Evolutionary conservation across 208 protist species (phyloP), one percentile per base, ranked within the genome.

Genomic region (Trypanosoma boissoni): DNA sequence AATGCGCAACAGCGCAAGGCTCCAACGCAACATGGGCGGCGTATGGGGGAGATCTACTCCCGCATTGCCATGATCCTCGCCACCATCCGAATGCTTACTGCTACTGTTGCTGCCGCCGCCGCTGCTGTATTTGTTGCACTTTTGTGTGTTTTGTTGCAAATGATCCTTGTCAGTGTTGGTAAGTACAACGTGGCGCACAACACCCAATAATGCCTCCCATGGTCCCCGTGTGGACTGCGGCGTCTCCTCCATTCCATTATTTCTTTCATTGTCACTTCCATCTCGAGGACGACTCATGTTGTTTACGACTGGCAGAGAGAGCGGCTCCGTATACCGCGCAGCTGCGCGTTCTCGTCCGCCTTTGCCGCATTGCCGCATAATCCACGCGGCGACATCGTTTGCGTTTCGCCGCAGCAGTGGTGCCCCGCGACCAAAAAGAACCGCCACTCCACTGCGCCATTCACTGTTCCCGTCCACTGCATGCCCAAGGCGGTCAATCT

Each of bases 311-410:
- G 20, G 8, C 48, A 7, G 8, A 14, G 1, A 6, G 6, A 8
- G 23, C 10, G 31, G 16, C n/a, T 18, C 36, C 20, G 8, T 18
- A 4, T 42, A 23, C 8, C 7, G 31, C 12, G 26, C 18, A 7
- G 16, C 41, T 12, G 16, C 3, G 7, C 7, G 24, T 4, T 12
- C 23, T 26, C 44, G 21, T 27, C 16, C 36, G 31, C 23, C 39
- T 7, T 18, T 27, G 2, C 46, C 24, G 42, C 32, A 52, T 26
- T 52, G 60, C 18, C 26, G 10, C 39, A 70, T 58, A 37, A 70
- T 58, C 64, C 64, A 70, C n/a, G 39, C 39, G 43, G 49, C 54
- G 18, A 70, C 56, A 18, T 56, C 55, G 26, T 70, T 49, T 21
- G 61, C 46, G 20, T 63, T 70, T 12, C 42, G 36, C 37, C 64